These are phyloP conservation scores for Clitoria ternatea DNA, from an alignment of 306 rosid genomes.

Conservation along the genomic window DNA sequence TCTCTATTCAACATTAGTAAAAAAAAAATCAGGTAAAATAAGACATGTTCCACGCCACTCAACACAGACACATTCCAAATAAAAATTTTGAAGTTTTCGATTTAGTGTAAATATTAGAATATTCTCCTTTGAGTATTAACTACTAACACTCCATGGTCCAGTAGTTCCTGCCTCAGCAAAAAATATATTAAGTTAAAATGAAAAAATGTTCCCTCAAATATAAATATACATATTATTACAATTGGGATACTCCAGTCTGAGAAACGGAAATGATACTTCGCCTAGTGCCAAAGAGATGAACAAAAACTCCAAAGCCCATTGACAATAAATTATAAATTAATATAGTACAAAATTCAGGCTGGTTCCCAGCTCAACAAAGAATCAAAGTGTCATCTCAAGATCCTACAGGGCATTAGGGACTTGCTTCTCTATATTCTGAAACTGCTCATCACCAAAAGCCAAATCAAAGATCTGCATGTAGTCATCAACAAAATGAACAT, in stretches of 20 bases:
- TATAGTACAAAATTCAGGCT: conserved; percentile 29
- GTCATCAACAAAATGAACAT: conserved; percentile 90
- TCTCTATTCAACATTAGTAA: no score
- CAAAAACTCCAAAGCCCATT: background rate
- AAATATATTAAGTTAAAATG: background rate
- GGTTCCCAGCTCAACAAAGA: conserved; percentile 38
- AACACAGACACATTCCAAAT: no score
- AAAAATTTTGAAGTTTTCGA: no score
- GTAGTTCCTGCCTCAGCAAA: background rate
- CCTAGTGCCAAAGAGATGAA: background rate
- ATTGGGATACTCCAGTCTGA: conserved; percentile 12
- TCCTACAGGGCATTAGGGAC: conserved; percentile 11
- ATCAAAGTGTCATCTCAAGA: conserved; percentile 12
- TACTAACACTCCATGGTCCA: background rate
- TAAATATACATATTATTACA: conserved; percentile 28
- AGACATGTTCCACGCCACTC: no score
- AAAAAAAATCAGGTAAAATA: no score
- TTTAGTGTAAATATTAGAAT: conserved; percentile 9
- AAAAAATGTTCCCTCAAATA: background rate
- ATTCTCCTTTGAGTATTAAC: background rate
- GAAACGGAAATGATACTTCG: background rate
- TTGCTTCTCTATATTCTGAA: conserved; percentile 26
- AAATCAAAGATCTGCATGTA: conserved; percentile 65
- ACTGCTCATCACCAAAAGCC: conserved; percentile 56
- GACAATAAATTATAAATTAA: background rate